A percentile compares a stretch with the other conserved stretches of the same genome.
Evolutionary conservation across 768 basidiomycete genomes (phyloP).

Genomic region (Boletellus emodensis): DNA sequence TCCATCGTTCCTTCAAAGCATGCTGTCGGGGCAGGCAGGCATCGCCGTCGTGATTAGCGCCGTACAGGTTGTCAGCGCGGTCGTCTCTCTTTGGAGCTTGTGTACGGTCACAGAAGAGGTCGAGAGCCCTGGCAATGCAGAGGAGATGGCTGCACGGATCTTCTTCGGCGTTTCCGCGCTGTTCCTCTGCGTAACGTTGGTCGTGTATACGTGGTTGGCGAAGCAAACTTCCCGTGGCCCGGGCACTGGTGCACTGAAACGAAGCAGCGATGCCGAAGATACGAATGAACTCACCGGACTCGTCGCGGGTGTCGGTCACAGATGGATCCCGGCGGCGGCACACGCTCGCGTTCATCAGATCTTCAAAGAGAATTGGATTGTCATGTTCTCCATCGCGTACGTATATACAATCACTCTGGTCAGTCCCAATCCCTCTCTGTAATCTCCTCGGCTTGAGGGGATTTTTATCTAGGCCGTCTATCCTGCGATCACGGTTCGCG

Average conservation of each 20-base stretch:
- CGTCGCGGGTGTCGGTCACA: conserved; percentile 25
- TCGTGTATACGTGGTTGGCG: conserved; percentile 52
- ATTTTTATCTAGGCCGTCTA: conserved; percentile 60
- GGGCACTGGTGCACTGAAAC: conserved; percentile 46
- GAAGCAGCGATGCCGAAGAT: conserved; percentile 22
- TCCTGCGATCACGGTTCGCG: conserved; percentile 76
- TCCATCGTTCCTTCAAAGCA: conserved; percentile 59
- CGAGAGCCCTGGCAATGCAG: background rate
- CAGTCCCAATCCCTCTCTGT: conserved; percentile 19
- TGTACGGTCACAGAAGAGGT: conserved; percentile 9
- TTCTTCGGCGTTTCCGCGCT: conserved; percentile 68
- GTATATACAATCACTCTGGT: conserved; percentile 79
- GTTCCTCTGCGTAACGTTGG: conserved; percentile 54
- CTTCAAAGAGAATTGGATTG: conserved; percentile 57
- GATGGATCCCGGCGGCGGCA: conserved; percentile 27
- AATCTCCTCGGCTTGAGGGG: background rate
- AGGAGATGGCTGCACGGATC: conserved; percentile 59
- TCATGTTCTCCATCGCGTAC: conserved; percentile 68
- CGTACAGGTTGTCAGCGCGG: conserved; percentile 65
- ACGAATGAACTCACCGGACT: conserved; percentile 29
- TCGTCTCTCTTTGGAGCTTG: conserved; percentile 47
- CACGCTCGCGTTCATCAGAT: conserved; percentile 46
- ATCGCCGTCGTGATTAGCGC: conserved; percentile 75
- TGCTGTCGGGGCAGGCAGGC: conserved; percentile 79
- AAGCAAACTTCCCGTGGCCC: conserved; percentile 52